These are phyloP conservation scores for Penicillium sp. DNA, from an alignment of 2,329 filamentous ascomycete genomes.

Conservation along the genomic window DNA sequence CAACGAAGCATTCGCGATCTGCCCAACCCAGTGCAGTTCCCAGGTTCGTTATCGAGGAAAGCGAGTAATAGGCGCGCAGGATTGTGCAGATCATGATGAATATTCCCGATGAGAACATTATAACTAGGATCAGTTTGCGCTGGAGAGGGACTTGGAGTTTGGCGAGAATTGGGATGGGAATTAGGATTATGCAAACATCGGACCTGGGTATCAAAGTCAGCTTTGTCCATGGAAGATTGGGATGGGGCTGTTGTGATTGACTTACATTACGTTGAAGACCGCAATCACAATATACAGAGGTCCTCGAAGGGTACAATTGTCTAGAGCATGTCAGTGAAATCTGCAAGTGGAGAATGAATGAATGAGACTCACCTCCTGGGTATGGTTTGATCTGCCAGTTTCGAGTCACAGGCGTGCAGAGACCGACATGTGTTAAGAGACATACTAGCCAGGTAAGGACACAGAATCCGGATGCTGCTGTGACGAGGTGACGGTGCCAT, in stretches of 20 bases:
- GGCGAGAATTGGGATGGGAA: slow-evolving; percentile 24
- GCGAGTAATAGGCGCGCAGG: slow-evolving; percentile 29
- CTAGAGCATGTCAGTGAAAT: slow-evolving; percentile 3
- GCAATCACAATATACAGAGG: slow-evolving; percentile 24
- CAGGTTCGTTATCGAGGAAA: slow-evolving; percentile 20
- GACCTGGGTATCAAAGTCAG: slow-evolving; percentile 10
- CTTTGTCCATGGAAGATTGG: neutral
- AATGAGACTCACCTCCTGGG: slow-evolving; percentile 20
- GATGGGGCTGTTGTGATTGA: neutral
- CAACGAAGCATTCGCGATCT: slow-evolving; percentile 27
- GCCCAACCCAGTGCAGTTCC: slow-evolving; percentile 27
- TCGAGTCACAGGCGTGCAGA: slow-evolving; percentile 29
- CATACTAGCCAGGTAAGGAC: slow-evolving; percentile 28
- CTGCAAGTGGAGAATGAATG: neutral
- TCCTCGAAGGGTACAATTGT: slow-evolving; percentile 23
- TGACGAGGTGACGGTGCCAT: slow-evolving; percentile 26
- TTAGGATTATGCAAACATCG: slow-evolving; percentile 21
- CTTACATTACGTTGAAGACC: slow-evolving; percentile 20
- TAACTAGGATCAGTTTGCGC: slow-evolving; percentile 22
- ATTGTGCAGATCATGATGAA: slow-evolving; percentile 31
- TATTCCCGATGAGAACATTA: slow-evolving; percentile 29
- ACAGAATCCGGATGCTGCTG: slow-evolving; percentile 24
- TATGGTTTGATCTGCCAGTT: slow-evolving; percentile 38
- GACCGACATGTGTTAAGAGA: slow-evolving; percentile 30
- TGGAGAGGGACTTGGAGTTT: slow-evolving; percentile 20